Evolutionary conservation across 345 rosid genomes (phyloP).

Genomic region (Crucihimalaya himalaica): DNA sequence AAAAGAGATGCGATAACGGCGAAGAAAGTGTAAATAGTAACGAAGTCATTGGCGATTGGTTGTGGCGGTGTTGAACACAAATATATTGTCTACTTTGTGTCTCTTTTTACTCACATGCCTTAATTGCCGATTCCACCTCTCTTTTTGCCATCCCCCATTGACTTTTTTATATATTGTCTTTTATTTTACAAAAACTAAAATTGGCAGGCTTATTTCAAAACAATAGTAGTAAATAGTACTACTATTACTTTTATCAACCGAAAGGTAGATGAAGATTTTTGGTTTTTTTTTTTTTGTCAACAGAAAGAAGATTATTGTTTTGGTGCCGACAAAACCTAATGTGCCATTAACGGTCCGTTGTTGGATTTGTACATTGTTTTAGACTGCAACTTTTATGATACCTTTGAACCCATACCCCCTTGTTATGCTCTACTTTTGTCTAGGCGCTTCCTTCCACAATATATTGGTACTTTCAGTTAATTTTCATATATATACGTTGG

Average conservation of each 20-base stretch:
- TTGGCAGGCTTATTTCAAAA: slow-evolving; percentile 9
- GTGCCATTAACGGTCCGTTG: slow-evolving; percentile 29
- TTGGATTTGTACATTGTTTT: slow-evolving; percentile 7
- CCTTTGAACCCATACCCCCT: slow-evolving; percentile 5
- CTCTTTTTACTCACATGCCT: slow-evolving; percentile 36
- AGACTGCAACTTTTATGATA: slow-evolving; percentile 10
- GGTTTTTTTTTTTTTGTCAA: neutral
- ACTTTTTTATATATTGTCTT: slow-evolving; percentile 7
- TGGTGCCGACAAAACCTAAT: slow-evolving; percentile 39
- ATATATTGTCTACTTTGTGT: slow-evolving; percentile 32
- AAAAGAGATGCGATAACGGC: slow-evolving; percentile 41
- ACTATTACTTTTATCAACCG: slow-evolving; percentile 2
- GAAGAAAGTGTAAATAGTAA: slow-evolving; percentile 39
- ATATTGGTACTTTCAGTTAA: neutral
- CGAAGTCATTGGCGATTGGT: slow-evolving; percentile 39
- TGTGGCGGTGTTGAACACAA: slow-evolving; percentile 39
- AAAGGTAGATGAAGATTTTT: slow-evolving; percentile 17
- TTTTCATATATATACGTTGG: neutral
- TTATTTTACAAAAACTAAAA: neutral
- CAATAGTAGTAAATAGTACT: too few relatives aligned
- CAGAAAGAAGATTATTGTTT: slow-evolving; percentile 1
- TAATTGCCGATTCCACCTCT: slow-evolving; percentile 28
- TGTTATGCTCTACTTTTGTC: slow-evolving; percentile 19
- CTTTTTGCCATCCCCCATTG: slow-evolving; percentile 27
- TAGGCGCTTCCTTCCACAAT: neutral